A percentile compares a stretch with the other conserved stretches of the same genome.
phyloP scores from a whole-genome alignment of 257 asterid genomes.

The Galeopsis tetrahit region DNA sequence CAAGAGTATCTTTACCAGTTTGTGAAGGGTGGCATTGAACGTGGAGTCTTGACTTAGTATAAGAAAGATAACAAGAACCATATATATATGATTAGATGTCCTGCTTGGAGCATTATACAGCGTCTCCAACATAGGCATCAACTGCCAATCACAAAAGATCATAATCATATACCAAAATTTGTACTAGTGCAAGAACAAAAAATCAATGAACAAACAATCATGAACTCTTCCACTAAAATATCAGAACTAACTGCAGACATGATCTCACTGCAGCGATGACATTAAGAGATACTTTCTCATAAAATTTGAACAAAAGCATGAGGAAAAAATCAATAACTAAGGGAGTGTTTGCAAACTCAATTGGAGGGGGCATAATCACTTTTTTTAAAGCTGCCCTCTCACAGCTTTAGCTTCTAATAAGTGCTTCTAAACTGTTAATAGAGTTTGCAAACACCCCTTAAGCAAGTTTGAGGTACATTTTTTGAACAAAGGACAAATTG shows the following conservation, averaged over 20 bases:
- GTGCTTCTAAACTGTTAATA: too few relatives aligned
- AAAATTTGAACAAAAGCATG: neutral
- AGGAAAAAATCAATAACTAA: neutral
- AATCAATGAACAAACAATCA: slow-evolving; percentile 13
- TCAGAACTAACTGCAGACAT: slow-evolving; percentile 7
- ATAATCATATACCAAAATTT: slow-evolving; percentile 34
- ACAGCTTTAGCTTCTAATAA: too few relatives aligned
- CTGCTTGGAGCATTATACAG: slow-evolving; percentile 81
- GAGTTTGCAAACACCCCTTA: too few relatives aligned
- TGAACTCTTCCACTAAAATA: slow-evolving; percentile 17
- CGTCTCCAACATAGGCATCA: slow-evolving; percentile 97
- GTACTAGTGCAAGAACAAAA: slow-evolving; percentile 16
- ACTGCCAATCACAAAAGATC: slow-evolving; percentile 55
- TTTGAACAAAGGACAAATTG: neutral
- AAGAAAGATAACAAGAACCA: slow-evolving; percentile 91
- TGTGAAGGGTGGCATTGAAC: slow-evolving; percentile 88
- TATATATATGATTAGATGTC: slow-evolving; percentile 88
- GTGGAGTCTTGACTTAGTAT: slow-evolving; percentile 97
- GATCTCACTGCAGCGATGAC: neutral
- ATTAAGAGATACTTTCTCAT: neutral
- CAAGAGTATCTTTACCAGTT: slow-evolving; percentile 59
- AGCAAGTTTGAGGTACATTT: too few relatives aligned
- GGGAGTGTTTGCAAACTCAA: too few relatives aligned
- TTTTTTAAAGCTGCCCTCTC: too few relatives aligned
- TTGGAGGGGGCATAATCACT: too few relatives aligned